phyloP scores from a whole-genome alignment of 345 rosid species.

The Gossypium raimondii region DNA sequence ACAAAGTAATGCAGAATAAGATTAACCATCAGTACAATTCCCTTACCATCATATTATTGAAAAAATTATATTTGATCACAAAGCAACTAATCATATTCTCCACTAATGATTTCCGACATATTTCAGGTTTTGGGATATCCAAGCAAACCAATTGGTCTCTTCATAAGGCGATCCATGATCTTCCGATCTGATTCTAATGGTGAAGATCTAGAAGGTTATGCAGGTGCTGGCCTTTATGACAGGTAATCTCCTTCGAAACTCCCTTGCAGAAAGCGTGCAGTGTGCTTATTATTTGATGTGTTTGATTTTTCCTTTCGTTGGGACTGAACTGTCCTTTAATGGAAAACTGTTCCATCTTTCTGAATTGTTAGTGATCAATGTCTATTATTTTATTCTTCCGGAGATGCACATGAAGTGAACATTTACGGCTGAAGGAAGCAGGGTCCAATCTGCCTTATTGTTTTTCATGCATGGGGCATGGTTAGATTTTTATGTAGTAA shows the following conservation, averaged over 20 bases:
- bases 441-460: not conserved
- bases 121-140: slow-evolving; percentile 89
- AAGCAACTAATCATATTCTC: not conserved
- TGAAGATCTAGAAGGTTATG: slow-evolving; percentile 98
- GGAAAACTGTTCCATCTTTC: not conserved
- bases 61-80: not conserved
- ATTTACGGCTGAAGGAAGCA: not conserved
- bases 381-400: not conserved
- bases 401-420: not conserved
- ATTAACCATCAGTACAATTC: not conserved
- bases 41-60: not conserved
- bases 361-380: not conserved
- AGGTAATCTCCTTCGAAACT: slow-evolving; percentile 46
- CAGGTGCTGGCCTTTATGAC: slow-evolving; percentile 99
- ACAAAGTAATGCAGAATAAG: not conserved
- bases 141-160: slow-evolving; percentile 91
- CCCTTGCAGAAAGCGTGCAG: not conserved
- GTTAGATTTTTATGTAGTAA: not conserved
- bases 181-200: slow-evolving; percentile 97
- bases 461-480: not conserved
- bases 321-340: not conserved
- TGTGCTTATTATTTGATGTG: not conserved
- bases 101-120: slow-evolving; percentile 16
- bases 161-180: slow-evolving; percentile 87
- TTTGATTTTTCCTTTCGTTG: not conserved